Conservation (phyloP, 2,329 filamentous ascomycete genomes). For the Tolypocladium tropicale region DNA sequence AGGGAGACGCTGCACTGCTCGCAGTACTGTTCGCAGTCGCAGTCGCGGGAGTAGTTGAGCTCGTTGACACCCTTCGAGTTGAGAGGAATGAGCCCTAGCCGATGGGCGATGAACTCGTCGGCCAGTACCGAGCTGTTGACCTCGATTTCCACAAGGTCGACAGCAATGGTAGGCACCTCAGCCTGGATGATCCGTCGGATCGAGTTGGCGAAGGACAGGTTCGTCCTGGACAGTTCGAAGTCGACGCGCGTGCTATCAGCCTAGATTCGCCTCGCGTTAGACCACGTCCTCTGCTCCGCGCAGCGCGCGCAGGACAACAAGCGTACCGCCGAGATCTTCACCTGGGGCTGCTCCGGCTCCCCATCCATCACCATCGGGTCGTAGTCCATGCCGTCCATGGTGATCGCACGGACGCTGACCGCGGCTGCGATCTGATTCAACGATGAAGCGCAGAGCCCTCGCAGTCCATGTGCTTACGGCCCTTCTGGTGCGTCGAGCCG, state of each 20-base stretch:
- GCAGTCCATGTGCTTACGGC: background rate
- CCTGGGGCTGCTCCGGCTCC: constrained; percentile 44
- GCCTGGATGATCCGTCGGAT: constrained; percentile 84
- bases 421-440: background rate
- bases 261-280: constrained; percentile 30
- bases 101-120: constrained; percentile 91
- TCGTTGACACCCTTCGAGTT: constrained; percentile 74
- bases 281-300: background rate
- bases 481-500: background rate
- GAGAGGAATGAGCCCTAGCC: constrained; percentile 81
- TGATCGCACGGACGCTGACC: constrained; percentile 6
- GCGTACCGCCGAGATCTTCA: constrained; percentile 51
- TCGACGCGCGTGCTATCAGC: constrained; percentile 73
- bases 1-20: constrained; percentile 83
- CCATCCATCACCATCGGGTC: constrained; percentile 50
- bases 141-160: constrained; percentile 89
- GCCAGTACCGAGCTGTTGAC: constrained; percentile 91
- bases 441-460: background rate
- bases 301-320: no score
- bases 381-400: constrained; percentile 44
- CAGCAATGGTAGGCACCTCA: constrained; percentile 88
- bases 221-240: constrained; percentile 83
- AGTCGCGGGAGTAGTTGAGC: constrained; percentile 83
- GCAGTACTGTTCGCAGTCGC: constrained; percentile 93
- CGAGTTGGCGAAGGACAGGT: constrained; percentile 87